Base-by-base conservation (phyloP, 1,284 basidiomycete species). In the Porodaedalea pini region DNA sequence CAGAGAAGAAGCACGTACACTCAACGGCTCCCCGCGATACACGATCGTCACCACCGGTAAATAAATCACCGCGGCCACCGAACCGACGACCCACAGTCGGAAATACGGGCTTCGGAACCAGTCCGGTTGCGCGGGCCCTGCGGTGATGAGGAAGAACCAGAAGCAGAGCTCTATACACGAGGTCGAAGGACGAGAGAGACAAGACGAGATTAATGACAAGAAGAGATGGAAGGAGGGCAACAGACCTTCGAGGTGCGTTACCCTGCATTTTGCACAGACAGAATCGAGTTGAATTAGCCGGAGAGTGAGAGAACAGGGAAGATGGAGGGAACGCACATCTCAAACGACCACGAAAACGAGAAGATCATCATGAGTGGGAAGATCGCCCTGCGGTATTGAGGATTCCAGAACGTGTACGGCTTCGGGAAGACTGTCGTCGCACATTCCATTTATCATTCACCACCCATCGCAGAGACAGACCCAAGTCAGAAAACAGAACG, bases 21-120 rank as follows among this genome's bases (percentile, higher is more conserved):
- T 82, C 31, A 81, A 66, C 4, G 79, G 77, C 64, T 89, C 75
- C 0, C 66, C 44, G 32, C 84, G 78, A 0, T 83, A 85, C 56
- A 87, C 70, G 41, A 82, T 78, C 5, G 86, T 82, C 11, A 88
- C 74, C 31, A 85, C 67, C 0, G 88, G 89, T 79, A 91, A 82
- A 66, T 82, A 86, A 8, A 78, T 60, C 2, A 88, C 54, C 1
- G 85, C 85, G n/a, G 80, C 45, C 13, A 72, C 41, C 4, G 87
- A 87, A 8, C 88, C 88, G 29, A 77, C 62, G 10, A 79, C 70
- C 88, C 89, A 91, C 3, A 72, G 72, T 66, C 78, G 85, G 75
- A 89, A 91, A 63, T 88, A 88, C 31, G 72, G 59, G 63, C 81
- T 87, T n/a, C 72, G 71, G 72, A 91, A 90, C 88, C 88, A 91